phyloP scores from a whole-genome alignment of 1,284 basidiomycete genomes.

The Trichosporon sp. region DNA sequence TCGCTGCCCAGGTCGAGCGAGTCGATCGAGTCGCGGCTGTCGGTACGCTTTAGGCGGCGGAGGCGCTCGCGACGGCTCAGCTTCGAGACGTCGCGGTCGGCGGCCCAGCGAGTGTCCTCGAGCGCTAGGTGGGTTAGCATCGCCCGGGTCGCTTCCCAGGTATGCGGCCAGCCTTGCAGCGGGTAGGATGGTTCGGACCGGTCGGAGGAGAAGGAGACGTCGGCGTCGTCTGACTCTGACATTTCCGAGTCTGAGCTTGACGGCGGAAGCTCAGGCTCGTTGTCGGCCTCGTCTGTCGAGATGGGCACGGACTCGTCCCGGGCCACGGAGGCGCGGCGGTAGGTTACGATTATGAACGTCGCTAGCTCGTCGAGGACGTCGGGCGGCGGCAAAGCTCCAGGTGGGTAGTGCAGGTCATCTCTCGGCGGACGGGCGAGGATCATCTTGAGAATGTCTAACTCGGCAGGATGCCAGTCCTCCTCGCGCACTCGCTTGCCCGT shows the following conservation, averaged over 20 bases:
- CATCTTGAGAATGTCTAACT: conserved; percentile 34
- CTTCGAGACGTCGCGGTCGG: conserved; percentile 23
- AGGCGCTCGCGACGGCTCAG: conserved; percentile 26
- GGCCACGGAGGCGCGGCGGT: background rate
- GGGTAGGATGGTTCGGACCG: too few relatives aligned
- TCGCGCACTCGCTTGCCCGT: conserved; percentile 18
- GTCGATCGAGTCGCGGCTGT: conserved; percentile 43
- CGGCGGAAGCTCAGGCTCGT: background rate
- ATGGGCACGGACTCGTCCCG: background rate
- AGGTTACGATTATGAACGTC: conserved; percentile 24
- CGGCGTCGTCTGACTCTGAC: background rate
- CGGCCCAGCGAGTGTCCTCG: conserved; percentile 31
- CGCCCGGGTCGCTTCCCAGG: conserved; percentile 36
- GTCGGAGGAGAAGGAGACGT: background rate
- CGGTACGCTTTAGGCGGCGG: conserved; percentile 29
- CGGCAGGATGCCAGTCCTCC: conserved; percentile 34
- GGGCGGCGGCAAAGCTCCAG: conserved; percentile 40
- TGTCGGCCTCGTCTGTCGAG: background rate
- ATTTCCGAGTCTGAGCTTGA: background rate
- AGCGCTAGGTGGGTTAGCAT: conserved; percentile 39
- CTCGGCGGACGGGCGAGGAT: conserved; percentile 36
- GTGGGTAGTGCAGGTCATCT: conserved; percentile 33
- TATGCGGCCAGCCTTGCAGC: conserved; percentile 30
- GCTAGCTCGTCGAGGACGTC: conserved; percentile 42
- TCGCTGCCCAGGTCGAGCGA: conserved; percentile 26